Conservation (phyloP, 257 asterid genomes). For the Ehretia macrophylla region DNA sequence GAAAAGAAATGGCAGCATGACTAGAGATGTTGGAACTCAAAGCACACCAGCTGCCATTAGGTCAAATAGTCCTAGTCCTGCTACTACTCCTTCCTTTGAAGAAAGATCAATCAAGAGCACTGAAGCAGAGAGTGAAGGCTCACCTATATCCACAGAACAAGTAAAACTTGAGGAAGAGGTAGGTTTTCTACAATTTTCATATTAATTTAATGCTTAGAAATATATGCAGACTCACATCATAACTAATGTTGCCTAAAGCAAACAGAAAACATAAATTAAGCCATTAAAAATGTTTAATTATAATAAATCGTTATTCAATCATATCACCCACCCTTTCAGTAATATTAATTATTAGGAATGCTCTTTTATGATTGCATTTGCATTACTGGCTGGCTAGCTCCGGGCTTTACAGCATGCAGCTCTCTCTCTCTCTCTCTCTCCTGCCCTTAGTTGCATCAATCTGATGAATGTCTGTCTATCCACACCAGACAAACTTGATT, state of each 20-base stretch:
- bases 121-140: slow-evolving; percentile 26
- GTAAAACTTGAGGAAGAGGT: slow-evolving; percentile 39
- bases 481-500: background rate
- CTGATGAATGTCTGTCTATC: background rate
- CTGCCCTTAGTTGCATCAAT: background rate
- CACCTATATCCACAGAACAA: slow-evolving; percentile 42
- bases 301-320: too few relatives aligned
- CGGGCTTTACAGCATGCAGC: background rate
- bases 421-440: too few relatives aligned
- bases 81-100: slow-evolving; percentile 53
- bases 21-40: slow-evolving; percentile 73
- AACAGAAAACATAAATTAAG: too few relatives aligned
- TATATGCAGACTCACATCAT: background rate
- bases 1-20: slow-evolving; percentile 31
- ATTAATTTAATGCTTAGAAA: background rate
- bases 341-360: too few relatives aligned
- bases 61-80: slow-evolving; percentile 36
- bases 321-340: too few relatives aligned
- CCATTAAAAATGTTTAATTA: too few relatives aligned
- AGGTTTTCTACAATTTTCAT: slow-evolving; percentile 1
- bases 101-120: slow-evolving; percentile 39
- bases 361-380: too few relatives aligned
- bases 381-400: background rate
- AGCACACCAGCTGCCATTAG: slow-evolving; percentile 40
- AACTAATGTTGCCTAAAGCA: background rate